Conservation (phyloP, 805 yeast genomes). For the Saturnispora galanensis region DNA sequence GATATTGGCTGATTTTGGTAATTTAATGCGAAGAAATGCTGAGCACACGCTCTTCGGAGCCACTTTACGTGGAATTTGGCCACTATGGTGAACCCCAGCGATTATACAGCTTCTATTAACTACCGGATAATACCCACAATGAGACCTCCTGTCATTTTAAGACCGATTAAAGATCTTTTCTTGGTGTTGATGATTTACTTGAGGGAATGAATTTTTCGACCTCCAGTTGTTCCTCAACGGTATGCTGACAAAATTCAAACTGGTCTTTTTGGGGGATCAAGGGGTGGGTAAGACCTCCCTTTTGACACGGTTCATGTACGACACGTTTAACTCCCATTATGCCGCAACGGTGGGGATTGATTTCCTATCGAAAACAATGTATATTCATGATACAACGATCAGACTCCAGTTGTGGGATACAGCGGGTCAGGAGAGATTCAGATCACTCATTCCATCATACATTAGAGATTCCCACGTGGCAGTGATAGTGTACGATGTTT, state of each 20-base stretch:
- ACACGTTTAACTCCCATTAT: constrained; percentile 91
- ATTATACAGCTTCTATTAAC: too few relatives aligned
- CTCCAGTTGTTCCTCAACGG: background rate
- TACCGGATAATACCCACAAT: background rate
- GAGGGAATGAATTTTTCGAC: too few relatives aligned
- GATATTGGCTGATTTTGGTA: too few relatives aligned
- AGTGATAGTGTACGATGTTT: constrained; percentile 88
- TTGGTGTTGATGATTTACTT: too few relatives aligned
- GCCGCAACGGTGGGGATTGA: constrained; percentile 97
- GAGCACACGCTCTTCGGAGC: too few relatives aligned
- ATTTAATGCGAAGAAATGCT: too few relatives aligned
- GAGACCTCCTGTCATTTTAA: too few relatives aligned
- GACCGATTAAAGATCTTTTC: too few relatives aligned
- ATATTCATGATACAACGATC: constrained; percentile 89
- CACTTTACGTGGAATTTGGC: too few relatives aligned
- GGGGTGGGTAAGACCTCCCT: constrained; percentile 95
- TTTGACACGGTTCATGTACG: constrained; percentile 96
- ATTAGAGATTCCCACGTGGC: constrained; percentile 97
- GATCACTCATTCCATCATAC: constrained; percentile 90
- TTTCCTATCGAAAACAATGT: constrained; percentile 87
- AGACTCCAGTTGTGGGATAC: constrained; percentile 96
- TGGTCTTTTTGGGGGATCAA: constrained; percentile 95
- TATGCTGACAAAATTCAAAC: constrained; percentile 62
- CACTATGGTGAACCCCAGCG: too few relatives aligned
- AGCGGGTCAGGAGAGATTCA: constrained; percentile 93